Evolutionary conservation across 2,329 filamentous ascomycete genomes (phyloP).

Genomic region (Hymenoscyphus infarciens): DNA sequence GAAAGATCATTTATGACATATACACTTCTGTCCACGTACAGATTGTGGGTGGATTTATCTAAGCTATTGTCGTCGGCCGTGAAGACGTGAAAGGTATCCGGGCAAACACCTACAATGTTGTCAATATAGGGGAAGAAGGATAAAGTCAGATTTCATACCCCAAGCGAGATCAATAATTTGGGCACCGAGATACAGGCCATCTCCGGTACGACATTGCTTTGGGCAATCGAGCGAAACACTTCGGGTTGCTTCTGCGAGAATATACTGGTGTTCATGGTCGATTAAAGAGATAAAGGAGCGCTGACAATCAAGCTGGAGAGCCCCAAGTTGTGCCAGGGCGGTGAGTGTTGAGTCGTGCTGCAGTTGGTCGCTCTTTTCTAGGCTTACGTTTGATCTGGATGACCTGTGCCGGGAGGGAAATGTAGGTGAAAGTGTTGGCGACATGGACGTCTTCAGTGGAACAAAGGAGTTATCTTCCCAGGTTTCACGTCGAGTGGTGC

Average conservation of each 20-base stretch:
- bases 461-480: neutral
- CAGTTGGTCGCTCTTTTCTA: neutral
- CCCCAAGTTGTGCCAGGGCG: conserved; percentile 45
- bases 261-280: conserved; percentile 24
- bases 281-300: conserved; percentile 44
- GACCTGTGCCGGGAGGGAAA: neutral
- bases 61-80: conserved; percentile 16
- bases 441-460: neutral
- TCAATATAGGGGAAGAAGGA: neutral
- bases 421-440: neutral
- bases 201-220: conserved; percentile 11
- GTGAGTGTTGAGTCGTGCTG: conserved; percentile 40
- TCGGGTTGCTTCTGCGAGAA: conserved; percentile 29
- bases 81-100: conserved; percentile 25
- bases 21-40: conserved; percentile 16
- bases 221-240: conserved; percentile 22
- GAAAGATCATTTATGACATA: conserved; percentile 29
- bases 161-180: conserved; percentile 16
- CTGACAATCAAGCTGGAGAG: conserved; percentile 43
- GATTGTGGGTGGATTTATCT: conserved; percentile 13
- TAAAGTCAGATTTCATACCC: neutral
- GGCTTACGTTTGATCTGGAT: neutral
- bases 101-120: conserved; percentile 20
- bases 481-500: neutral
- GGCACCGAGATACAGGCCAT: conserved; percentile 24